phyloP scores from a whole-genome alignment of 2,329 filamentous ascomycete species.

The Ceratocystis albifundus region DNA sequence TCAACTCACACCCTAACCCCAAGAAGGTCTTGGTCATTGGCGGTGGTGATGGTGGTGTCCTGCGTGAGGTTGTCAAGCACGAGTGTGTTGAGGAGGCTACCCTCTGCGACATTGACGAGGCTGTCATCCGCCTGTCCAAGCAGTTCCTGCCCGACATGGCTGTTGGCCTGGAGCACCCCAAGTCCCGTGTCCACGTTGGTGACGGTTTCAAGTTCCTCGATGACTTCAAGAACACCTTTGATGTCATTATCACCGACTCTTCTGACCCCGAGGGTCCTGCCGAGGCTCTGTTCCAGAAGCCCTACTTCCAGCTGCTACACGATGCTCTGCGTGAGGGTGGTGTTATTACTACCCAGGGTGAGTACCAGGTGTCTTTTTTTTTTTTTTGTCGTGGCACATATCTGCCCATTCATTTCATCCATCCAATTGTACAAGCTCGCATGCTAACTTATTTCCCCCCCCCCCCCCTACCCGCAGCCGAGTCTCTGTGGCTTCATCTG shows the following conservation, averaged over 20 bases:
- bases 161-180: slow-evolving; percentile 84
- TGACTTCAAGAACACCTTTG: slow-evolving; percentile 93
- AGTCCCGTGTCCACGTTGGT: slow-evolving; percentile 82
- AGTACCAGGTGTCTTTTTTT: slow-evolving; percentile 56
- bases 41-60: slow-evolving; percentile 91
- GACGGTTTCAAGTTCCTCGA: slow-evolving; percentile 98
- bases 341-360: slow-evolving; percentile 99
- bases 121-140: slow-evolving; percentile 96
- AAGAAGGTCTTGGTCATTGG: slow-evolving; percentile 98
- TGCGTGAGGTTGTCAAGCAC: slow-evolving; percentile 98
- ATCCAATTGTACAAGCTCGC: background rate
- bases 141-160: slow-evolving; percentile 93
- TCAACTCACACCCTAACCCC: slow-evolving; percentile 96
- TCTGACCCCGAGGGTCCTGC: slow-evolving; percentile 95
- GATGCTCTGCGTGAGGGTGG: slow-evolving; percentile 86
- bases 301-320: slow-evolving; percentile 90
- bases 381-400: slow-evolving; percentile 31
- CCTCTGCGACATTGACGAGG: slow-evolving; percentile 98
- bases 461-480: slow-evolving; percentile 45
- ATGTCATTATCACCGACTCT: slow-evolving; percentile 98
- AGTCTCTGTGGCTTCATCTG: slow-evolving; percentile 99
- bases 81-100: slow-evolving; percentile 90
- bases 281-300: slow-evolving; percentile 94
- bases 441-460: slow-evolving; percentile 4
- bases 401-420: background rate